Evolutionary conservation across 768 basidiomycete species (phyloP), one percentile per base, ranked within the genome.

Genomic region (Trametes coccinea): DNA sequence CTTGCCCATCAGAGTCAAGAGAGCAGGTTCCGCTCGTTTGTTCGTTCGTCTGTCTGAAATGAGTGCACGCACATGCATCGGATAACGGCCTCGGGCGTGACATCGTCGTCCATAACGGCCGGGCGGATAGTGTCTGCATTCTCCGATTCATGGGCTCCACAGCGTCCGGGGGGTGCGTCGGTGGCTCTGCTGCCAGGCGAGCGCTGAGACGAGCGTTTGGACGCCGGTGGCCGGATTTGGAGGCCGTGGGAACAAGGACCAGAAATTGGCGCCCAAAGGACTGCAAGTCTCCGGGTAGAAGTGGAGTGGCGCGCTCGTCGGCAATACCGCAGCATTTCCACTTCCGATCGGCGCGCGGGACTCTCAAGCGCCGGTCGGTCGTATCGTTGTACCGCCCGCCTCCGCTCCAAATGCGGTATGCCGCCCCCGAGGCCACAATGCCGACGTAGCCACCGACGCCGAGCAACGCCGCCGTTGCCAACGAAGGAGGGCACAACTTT

Each of bases 391-490:
- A 13, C 53, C 53, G 39, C 30, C 11, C 5, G 48, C 48, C 29
- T 29, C 3, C 29, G 8, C 8, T 4, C 48, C 30, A 33, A 49
- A 31, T 30, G 14, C 14, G 48, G 48, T 49, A 49, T 14, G 11
- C 53, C 41, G 53, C 53, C 53, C 22, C 44, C 13, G 44, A 47
- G 30, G n/a, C 17, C 17, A 9, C 56, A 14, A 27, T 31, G 27
- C 4, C 39, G 46, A 40, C 41, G 41, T 40, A 27, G 56, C 48
- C 30, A 43, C 48, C 56, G 56, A 45, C 57, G 49, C 48, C 40
- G 57, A 51, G 41, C 49, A 40, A 44, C 56, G 56, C 56, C 37
- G 56, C 41, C 40, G 57, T 51, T 45, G 49, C 37, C 49, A 58
- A 13, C 40, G 37, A 40, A 4, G 29, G 6, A n/a, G 52, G 55